Conservation (phyloP, 148 eudicot genomes). For the Rhododendron ovatum region DNA sequence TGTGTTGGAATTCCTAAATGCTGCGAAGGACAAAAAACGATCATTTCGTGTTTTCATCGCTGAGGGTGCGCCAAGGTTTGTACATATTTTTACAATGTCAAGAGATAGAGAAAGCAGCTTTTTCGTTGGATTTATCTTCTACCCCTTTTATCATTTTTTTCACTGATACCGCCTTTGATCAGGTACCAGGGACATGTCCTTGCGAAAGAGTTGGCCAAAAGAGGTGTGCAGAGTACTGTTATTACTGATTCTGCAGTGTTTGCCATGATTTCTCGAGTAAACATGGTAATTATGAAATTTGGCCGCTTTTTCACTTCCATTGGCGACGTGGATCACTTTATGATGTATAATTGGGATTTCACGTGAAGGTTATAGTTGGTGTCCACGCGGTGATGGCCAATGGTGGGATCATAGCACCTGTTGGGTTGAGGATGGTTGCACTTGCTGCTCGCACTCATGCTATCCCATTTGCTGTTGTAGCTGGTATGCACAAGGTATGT, state of each 20-base stretch:
- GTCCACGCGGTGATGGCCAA: constrained; percentile 99
- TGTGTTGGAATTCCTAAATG: constrained; percentile 84
- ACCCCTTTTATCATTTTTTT: neutral
- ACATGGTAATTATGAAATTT: constrained; percentile 53
- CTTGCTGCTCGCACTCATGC: constrained; percentile 97
- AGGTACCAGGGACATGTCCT: constrained; percentile 95
- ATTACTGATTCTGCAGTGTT: constrained; percentile 96
- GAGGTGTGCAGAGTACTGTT: constrained; percentile 85
- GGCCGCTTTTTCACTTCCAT: neutral
- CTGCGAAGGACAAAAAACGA: constrained; percentile 91
- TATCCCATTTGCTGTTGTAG: constrained; percentile 95
- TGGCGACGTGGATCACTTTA: neutral
- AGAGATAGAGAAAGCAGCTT: neutral
- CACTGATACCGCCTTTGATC: neutral
- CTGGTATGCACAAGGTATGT: constrained; percentile 92
- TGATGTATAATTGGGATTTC: neutral
- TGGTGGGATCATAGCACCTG: constrained; percentile 95
- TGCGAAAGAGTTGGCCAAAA: constrained; percentile 79
- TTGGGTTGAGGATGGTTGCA: constrained; percentile 97
- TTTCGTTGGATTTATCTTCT: neutral
- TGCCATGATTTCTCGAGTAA: constrained; percentile 96
- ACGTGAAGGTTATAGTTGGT: constrained; percentile 81
- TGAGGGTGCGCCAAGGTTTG: constrained; percentile 97
- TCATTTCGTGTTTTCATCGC: constrained; percentile 94
- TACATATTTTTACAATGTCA: neutral